Percentiles rank a stretch among this genome's conserved stretches.
phyloP scores from a whole-genome alignment of 148 eudicot species.

The Dysphania ambrosioides region DNA sequence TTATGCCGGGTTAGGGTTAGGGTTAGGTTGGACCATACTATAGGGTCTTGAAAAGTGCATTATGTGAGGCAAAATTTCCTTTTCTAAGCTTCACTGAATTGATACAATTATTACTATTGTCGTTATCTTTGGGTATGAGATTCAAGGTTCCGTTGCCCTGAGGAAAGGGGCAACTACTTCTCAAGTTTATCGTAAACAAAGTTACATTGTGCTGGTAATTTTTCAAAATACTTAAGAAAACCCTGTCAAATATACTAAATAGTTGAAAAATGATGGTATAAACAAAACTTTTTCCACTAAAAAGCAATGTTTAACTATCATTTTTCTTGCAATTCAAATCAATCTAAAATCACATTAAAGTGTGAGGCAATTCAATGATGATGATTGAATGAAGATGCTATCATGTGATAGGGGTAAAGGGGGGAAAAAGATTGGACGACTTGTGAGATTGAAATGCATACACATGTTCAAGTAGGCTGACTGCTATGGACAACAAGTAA shows the following conservation, averaged over 20 bases:
- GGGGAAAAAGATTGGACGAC: background rate
- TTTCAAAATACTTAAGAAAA: no score
- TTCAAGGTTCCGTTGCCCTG: background rate
- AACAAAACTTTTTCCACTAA: background rate
- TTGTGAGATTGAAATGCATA: constrained; percentile 6
- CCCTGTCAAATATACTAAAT: no score
- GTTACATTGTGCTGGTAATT: background rate
- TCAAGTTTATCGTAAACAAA: background rate
- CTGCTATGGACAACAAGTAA: background rate
- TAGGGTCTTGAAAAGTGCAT: background rate
- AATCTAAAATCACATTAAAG: background rate
- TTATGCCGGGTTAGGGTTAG: no score
- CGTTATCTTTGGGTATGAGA: background rate
- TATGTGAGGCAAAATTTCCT: background rate
- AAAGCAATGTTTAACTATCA: background rate
- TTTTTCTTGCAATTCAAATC: background rate
- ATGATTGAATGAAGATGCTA: constrained; percentile 1
- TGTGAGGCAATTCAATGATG: constrained; percentile 8
- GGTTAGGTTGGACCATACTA: no score
- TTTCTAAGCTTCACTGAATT: background rate
- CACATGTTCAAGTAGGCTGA: background rate
- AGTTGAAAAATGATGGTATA: constrained; percentile 1
- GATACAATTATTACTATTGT: background rate
- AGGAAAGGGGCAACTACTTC: constrained; percentile 5
- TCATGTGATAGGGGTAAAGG: background rate